Evolutionary conservation across 225 moss, liverwort and hornwort genomes (phyloP).

Genomic region (Polytrichum formosum): DNA sequence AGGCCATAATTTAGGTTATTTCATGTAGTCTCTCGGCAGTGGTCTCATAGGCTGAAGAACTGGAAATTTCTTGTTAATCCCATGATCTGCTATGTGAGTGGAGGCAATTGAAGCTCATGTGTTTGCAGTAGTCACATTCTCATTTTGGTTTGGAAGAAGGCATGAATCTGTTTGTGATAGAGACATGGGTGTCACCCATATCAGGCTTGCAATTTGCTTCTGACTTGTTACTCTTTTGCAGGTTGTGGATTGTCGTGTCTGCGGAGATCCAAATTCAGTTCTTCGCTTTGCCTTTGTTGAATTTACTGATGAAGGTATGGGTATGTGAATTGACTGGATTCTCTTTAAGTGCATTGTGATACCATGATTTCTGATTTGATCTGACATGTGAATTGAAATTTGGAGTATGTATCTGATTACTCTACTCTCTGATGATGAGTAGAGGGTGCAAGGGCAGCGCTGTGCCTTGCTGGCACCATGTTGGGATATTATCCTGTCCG

Average conservation of each 20-base stretch:
- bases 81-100: too few relatives aligned
- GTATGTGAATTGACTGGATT: neutral
- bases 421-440: conserved; percentile 6
- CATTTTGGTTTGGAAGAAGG: too few relatives aligned
- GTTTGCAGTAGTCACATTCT: too few relatives aligned
- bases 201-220: neutral
- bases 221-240: conserved; percentile 17
- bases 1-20: too few relatives aligned
- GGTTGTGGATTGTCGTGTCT: conserved; percentile 98
- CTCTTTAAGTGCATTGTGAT: too few relatives aligned
- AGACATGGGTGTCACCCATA: too few relatives aligned
- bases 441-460: conserved; percentile 80
- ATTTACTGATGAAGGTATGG: conserved; percentile 87
- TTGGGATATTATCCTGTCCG: conserved; percentile 91
- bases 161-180: too few relatives aligned
- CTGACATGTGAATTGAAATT: too few relatives aligned
- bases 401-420: neutral
- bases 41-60: too few relatives aligned
- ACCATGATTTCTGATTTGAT: too few relatives aligned
- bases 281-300: conserved; percentile 97
- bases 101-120: neutral
- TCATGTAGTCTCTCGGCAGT: too few relatives aligned
- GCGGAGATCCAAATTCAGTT: conserved; percentile 97
- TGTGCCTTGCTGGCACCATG: conserved; percentile 95
- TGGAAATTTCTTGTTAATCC: too few relatives aligned